Evolutionary conservation across 2,329 filamentous ascomycete species (phyloP), one percentile per base, ranked within the genome.

Genomic region (Penicillium nordicum): DNA sequence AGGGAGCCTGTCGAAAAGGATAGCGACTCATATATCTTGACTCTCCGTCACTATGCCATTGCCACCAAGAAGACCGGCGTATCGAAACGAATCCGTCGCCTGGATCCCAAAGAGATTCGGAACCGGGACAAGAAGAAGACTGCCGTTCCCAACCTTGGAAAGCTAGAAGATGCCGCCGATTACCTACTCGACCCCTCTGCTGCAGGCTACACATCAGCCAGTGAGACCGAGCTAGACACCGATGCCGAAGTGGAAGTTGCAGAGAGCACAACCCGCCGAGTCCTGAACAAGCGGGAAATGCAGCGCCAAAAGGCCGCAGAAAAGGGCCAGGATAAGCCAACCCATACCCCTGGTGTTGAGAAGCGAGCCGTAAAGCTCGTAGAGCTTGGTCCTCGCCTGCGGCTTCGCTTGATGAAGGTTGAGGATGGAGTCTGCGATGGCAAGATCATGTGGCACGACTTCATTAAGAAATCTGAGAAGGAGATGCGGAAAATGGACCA

Each of bases 401-500:
- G 85, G 58, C 78, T 99, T 40, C 86, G 93, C 32, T 80, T 99
- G 76, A 92, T 91, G 53, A 99, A 99, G 78, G 92, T 99, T 5
- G 94, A 99, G 71, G 94, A 99, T 66, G 94, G 93, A 1, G 76
- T 97, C 7, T 97, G 92, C 67, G 83, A 84, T 27, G 94, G 94
- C 48, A 94, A 91, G 72, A 84, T 96, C 55, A 90, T 99, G 89
- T 99, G 94, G 94, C 94, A 99, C 74, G 92, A 97, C 71, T 95
- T 91, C 70, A 86, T 97, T 51, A 84, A 88, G 71, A 99, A 99
- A 81, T 86, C 85, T 7, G 85, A 85, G 65, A 82, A 84, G 18
- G 92, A 99, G 73, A 78, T 91, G 55, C 84, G 87, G 69, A 84
- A 88, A 61, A 76, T 97, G 65, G 92, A 97, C 65, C 84, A 87